Conservation (phyloP, 352 stramenopile species). For the Phytophthora agathidicida region DNA sequence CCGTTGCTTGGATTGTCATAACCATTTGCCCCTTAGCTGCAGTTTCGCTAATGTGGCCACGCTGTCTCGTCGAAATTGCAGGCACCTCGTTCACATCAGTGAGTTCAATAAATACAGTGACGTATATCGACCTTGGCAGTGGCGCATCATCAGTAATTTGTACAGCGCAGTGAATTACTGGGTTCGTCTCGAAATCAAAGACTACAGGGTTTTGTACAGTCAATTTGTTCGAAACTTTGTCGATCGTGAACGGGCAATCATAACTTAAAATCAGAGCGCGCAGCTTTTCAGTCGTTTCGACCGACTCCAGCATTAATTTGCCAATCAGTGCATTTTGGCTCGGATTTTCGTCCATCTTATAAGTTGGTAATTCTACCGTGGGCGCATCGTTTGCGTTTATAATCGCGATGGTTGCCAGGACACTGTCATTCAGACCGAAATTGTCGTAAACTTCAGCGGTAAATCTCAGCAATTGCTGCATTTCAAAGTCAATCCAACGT, state of each 20-base stretch:
- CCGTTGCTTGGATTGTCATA: constrained; percentile 13
- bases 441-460: constrained; percentile 31
- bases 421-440: constrained; percentile 15
- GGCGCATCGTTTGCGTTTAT: constrained; percentile 29
- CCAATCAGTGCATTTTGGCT: constrained; percentile 5
- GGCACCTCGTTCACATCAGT: constrained; percentile 30
- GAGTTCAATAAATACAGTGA: constrained; percentile 11
- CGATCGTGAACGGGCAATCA: constrained; percentile 21
- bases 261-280: neutral
- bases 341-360: constrained; percentile 25
- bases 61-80: constrained; percentile 8
- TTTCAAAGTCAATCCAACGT: constrained; percentile 43
- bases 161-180: constrained; percentile 10
- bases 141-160: constrained; percentile 23
- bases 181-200: constrained; percentile 31
- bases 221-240: constrained; percentile 7
- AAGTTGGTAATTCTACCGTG: neutral
- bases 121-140: constrained; percentile 16
- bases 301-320: constrained; percentile 1
- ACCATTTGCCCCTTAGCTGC: constrained; percentile 10
- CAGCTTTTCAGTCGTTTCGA: constrained; percentile 19
- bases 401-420: constrained; percentile 10
- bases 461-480: constrained; percentile 15
- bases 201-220: neutral
- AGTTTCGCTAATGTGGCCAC: constrained; percentile 24